Base-by-base conservation (phyloP, 1,139 yeast genomes). In the Hemisphaericaspora xylofermentans region DNA sequence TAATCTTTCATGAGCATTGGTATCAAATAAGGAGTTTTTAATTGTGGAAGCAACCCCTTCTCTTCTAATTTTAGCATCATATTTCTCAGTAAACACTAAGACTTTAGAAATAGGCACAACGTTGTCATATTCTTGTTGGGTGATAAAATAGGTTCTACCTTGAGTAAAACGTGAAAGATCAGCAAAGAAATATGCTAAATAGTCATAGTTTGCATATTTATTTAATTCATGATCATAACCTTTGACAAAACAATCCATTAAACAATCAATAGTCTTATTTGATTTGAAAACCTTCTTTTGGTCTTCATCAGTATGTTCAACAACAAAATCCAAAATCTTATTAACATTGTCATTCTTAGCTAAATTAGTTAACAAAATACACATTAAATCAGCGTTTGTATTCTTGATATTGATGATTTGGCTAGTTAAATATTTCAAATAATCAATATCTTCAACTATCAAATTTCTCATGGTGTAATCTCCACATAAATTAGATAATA, bases 31-130 rank as follows among this genome's bases (percentile, higher is more conserved):
- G 0, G 94, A 79, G 64, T 93, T 93, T 58, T 93, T 93, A 51
- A 93, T 86, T 4, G 96, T 87, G 2, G 95, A 85, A 1, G 96
- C 95, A 38, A 88, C 93, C 54, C 96, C 98, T 60, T 85, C 91
- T 61, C 98, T 78, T 68, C 98, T 81, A 27, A 81, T 79, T 53
- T 80, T 82, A 16, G 88, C 75, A 50, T 84, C 91, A 53, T 82
- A 82, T 54, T 82, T 81, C 56, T 87, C 95, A 2, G 96, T 87
- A 64, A 88, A 88, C 0, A 85, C 95, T 45, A 88, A 70, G 26
- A 93, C 63, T 58, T 89, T 88, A 17, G 91, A 78, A 34, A 89
- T 66, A 32, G 97, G 96, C 13, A 85, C 82, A 26, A 86, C 84
- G n/a, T 64, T 68, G 58, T 88, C 96, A 57, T 88, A 87, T 4